Base-by-base conservation (phyloP, 495 filamentous ascomycete genomes). In the Tetracladium marchalianum region DNA sequence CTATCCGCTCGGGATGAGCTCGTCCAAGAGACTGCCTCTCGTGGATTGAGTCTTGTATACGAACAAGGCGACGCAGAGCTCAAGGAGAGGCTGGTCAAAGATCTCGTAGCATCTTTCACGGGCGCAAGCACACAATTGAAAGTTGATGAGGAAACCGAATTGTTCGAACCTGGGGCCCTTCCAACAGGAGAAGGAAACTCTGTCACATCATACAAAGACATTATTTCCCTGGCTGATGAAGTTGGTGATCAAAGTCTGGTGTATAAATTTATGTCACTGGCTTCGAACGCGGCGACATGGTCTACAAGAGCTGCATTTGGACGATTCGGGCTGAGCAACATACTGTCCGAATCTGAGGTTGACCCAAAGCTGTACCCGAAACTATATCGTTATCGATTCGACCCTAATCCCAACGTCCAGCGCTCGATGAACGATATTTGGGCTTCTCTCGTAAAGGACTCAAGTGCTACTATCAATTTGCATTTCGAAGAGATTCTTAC, bases 401-500 rank as follows among this genome's bases (percentile, higher is more conserved):
- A 98, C 63, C 92, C 92, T 0, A 95, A 94, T 58, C 76, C 81
- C 4, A 90, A 87, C 59, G 92, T 97, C 16, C 85, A 86, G 57
- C 79, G 81, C 36, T 90, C 90, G 4, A 98, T 98, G 92, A 88
- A 92, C 49, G 85, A 90, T 45, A 98, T 98, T 52, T 97, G 92
- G 92, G 85, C 83, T 55, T 81, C 90, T 0, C 61, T 97, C 31
- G 87, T 97, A 45, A 92, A 88, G 59, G 87, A 95, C 47, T 72
- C 84, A 9, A 77, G 75, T 2, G 71, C 73, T 7, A 83, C 84
- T 15, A 70, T 95, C 41, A 78, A 87, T 52, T 66, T 66, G 7
- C 68, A 93, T 59, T 94, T 94, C 53, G 84, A 93, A 47, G 69
- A 73, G 12, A 95, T 98, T 51, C 84, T 97, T 69, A 66, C 77